Evolutionary conservation across 2,329 filamentous ascomycete genomes (phyloP).

Genomic region (Xylaria sp.): DNA sequence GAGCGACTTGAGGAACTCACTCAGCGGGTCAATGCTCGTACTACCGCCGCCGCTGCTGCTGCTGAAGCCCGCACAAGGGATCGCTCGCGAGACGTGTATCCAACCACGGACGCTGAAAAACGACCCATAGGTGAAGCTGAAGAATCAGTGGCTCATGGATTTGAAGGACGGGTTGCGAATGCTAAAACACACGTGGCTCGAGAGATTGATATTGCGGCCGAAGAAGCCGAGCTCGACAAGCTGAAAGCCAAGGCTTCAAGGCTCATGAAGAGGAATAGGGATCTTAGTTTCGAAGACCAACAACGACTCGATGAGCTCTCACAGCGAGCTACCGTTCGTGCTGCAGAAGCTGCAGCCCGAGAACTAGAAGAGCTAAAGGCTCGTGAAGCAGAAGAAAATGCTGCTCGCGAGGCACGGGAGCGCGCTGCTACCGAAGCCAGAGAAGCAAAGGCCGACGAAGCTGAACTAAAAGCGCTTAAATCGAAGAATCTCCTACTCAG

Average conservation of each 20-base stretch:
- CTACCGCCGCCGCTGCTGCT: constrained; percentile 16
- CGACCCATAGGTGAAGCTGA: constrained; percentile 19
- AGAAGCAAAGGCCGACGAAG: constrained; percentile 1
- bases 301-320: not conserved
- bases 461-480: not conserved
- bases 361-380: constrained; percentile 3
- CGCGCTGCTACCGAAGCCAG: constrained; percentile 5
- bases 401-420: constrained; percentile 1
- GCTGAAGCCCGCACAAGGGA: constrained; percentile 20
- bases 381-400: constrained; percentile 4
- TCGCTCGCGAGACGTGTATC: constrained; percentile 21
- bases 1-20: constrained; percentile 16
- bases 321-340: not conserved
- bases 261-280: not conserved
- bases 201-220: constrained; percentile 3
- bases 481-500: constrained; percentile 6
- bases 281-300: not conserved
- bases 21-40: constrained; percentile 10
- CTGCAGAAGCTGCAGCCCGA: not conserved
- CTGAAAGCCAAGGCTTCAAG: not conserved
- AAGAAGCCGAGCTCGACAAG: constrained; percentile 1
- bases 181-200: constrained; percentile 3
- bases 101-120: constrained; percentile 24
- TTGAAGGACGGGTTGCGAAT: constrained; percentile 16
- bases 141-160: constrained; percentile 22